Evolutionary conservation across 1,139 yeast species (phyloP), one percentile per base, ranked within the genome.

Genomic region (Candida sp.): DNA sequence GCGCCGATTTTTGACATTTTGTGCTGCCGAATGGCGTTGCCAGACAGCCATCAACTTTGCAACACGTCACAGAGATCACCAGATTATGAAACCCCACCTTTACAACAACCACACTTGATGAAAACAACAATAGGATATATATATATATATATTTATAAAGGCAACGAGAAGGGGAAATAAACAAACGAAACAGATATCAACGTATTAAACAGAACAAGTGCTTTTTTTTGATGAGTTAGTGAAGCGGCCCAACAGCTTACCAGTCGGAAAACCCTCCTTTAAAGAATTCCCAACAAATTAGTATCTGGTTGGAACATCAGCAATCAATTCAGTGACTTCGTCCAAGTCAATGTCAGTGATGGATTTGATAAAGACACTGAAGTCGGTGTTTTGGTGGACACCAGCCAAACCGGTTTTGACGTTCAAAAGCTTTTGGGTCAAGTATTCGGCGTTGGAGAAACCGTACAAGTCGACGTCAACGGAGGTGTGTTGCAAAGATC

Each of bases 401-500:
- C 97, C 97, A 31, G 81, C 80, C 51, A 91, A 73, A 5, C 81
- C 76, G 33, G 69, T 63, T 30, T 58, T 58, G 25, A 58, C 54
- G 26, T 64, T 61, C 43, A 55, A 58, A 33, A 86, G 65, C 52
- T 73, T 59, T 5, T 63, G 52, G 60, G 69, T 68, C 38, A 83
- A 73, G 2, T 66, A 58, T 28, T 74, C 74, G 44, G 78, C 79
- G 59, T 85, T 86, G 22, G 91, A 78, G 61, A 84, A 80, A 0
- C 85, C 94, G 65, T 90, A 91, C 47, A 90, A 85, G 62, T 90
- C 90, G 33, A 91, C 96, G 67, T 91, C 97, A 11, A 90, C 96
- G 0, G 96, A 96, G 23, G 94, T 84, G 65, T 91, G 97, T 27
- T 96, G 96, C 59, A 87, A 92, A 0, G 97, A 90, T 7, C 94